Conservation (phyloP, 1,284 basidiomycete genomes). For the Tylopilus sp. region DNA sequence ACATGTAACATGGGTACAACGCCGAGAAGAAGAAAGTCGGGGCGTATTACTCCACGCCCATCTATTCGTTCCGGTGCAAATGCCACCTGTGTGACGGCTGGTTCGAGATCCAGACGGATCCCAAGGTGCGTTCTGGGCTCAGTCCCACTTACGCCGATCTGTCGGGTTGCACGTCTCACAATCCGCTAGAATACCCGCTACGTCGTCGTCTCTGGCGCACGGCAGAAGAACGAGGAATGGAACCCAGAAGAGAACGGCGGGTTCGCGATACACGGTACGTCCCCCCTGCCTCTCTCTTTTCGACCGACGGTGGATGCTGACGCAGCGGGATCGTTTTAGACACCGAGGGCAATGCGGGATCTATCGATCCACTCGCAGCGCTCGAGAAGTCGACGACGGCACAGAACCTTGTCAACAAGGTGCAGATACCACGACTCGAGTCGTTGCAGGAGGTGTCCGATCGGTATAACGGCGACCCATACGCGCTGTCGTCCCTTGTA, state of each 20-base stretch:
- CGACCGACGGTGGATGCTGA: slow-evolving; percentile 1
- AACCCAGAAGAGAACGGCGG: slow-evolving; percentile 96
- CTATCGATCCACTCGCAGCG: slow-evolving; percentile 85
- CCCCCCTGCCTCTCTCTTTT: too few species aligned
- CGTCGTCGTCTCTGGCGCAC: slow-evolving; percentile 91
- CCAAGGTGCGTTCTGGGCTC: slow-evolving; percentile 71
- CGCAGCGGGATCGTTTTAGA: slow-evolving; percentile 56
- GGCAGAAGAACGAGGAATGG: slow-evolving; percentile 95
- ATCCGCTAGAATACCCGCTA: slow-evolving; percentile 86
- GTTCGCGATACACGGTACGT: slow-evolving; percentile 85
- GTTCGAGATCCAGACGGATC: slow-evolving; percentile 99
- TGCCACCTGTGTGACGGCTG: slow-evolving; percentile 93
- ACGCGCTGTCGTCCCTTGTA: slow-evolving; percentile 76
- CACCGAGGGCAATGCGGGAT: slow-evolving; percentile 72
- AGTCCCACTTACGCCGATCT: too few species aligned
- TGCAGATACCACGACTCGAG: slow-evolving; percentile 82
- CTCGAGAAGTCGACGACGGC: slow-evolving; percentile 91
- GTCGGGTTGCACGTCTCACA: neutral
- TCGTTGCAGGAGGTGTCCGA: slow-evolving; percentile 81
- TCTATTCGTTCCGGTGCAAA: slow-evolving; percentile 96
- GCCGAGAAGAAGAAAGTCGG: slow-evolving; percentile 98
- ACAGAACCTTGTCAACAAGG: slow-evolving; percentile 75
- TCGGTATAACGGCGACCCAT: slow-evolving; percentile 87
- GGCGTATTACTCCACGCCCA: slow-evolving; percentile 95
- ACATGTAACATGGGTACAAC: slow-evolving; percentile 96